Percentiles rank a stretch among this genome's conserved stretches.
Evolutionary conservation across 2,329 filamentous ascomycete genomes (phyloP).

Genomic region (Capronia coronata): DNA sequence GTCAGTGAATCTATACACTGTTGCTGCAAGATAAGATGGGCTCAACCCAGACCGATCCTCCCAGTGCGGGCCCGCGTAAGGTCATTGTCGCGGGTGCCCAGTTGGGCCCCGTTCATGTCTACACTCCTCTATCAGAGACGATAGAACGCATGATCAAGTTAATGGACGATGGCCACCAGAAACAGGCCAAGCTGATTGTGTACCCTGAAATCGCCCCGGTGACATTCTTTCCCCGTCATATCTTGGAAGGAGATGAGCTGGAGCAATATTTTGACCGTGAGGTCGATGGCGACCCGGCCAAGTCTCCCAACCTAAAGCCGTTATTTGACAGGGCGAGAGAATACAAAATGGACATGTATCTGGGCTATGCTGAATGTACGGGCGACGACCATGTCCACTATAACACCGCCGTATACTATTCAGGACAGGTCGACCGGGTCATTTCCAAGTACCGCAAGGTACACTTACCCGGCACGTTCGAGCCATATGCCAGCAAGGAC

Average conservation of each 20-base stretch:
- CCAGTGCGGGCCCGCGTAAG: conserved; percentile 28
- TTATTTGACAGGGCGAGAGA: conserved; percentile 46
- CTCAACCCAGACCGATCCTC: conserved; percentile 7
- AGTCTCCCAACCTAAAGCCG: conserved; percentile 42
- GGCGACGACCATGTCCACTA: conserved; percentile 40
- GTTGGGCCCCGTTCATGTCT: conserved; percentile 44
- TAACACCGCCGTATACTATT: conserved; percentile 50
- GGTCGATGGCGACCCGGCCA: conserved; percentile 35
- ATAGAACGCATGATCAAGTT: conserved; percentile 47
- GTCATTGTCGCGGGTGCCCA: conserved; percentile 51
- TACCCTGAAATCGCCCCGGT: conserved; percentile 52
- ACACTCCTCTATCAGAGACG: conserved; percentile 39
- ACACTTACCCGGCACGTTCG: conserved; percentile 49
- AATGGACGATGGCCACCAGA: conserved; percentile 41
- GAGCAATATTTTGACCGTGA: conserved; percentile 48
- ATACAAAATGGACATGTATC: conserved; percentile 45
- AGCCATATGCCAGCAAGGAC: conserved; percentile 45
- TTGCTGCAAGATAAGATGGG: conserved; percentile 2
- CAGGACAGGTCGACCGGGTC: conserved; percentile 38
- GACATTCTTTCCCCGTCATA: conserved; percentile 52
- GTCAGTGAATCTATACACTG: background rate
- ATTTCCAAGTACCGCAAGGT: conserved; percentile 52
- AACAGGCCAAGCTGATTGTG: conserved; percentile 46
- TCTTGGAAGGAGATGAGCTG: conserved; percentile 41
- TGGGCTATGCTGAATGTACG: conserved; percentile 50